Percentiles rank a stretch among this genome's conserved stretches.
These are phyloP conservation scores for Scenedesmus sp. DNA, from an alignment of 163 green algal genomes.

Conservation along the genomic window DNA sequence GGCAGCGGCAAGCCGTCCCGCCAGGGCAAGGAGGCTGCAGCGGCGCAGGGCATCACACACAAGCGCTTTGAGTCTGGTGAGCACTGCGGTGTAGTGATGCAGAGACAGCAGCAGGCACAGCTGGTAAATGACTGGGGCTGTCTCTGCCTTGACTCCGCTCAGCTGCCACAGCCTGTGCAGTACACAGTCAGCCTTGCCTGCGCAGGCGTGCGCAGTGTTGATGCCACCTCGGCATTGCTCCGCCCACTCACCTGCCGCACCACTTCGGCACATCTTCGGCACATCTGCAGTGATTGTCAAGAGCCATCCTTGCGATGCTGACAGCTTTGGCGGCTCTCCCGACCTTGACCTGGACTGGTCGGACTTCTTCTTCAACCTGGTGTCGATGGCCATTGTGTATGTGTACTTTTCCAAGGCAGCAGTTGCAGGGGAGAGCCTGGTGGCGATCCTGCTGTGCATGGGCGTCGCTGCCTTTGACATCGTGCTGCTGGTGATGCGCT, in stretches of 20 bases:
- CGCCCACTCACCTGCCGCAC: neutral
- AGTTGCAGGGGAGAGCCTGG: conserved; percentile 64
- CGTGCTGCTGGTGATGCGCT: conserved; percentile 73
- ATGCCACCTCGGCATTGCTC: too few species aligned
- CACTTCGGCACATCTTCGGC: neutral
- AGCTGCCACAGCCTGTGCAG: neutral
- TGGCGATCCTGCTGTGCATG: conserved; percentile 75
- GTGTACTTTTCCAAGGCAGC: conserved; percentile 75
- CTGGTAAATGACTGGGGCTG: too few species aligned
- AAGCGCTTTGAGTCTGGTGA: conserved; percentile 50
- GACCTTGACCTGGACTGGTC: conserved; percentile 65
- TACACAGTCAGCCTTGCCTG: too few species aligned
- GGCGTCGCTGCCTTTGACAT: conserved; percentile 75
- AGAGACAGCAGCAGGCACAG: neutral
- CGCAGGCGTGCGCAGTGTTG: too few species aligned
- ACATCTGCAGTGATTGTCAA: conserved; percentile 47
- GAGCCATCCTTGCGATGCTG: conserved; percentile 35
- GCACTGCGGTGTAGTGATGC: neutral
- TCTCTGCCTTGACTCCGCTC: too few species aligned
- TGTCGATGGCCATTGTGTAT: conserved; percentile 81
- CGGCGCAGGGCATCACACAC: conserved; percentile 1
- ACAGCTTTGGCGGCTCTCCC: conserved; percentile 7
- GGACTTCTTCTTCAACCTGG: conserved; percentile 82
- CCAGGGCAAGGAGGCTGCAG: neutral
- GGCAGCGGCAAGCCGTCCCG: neutral